These are phyloP conservation scores for Dendrobium nobile DNA, from an alignment of 106 monocot species.

Conservation along the genomic window DNA sequence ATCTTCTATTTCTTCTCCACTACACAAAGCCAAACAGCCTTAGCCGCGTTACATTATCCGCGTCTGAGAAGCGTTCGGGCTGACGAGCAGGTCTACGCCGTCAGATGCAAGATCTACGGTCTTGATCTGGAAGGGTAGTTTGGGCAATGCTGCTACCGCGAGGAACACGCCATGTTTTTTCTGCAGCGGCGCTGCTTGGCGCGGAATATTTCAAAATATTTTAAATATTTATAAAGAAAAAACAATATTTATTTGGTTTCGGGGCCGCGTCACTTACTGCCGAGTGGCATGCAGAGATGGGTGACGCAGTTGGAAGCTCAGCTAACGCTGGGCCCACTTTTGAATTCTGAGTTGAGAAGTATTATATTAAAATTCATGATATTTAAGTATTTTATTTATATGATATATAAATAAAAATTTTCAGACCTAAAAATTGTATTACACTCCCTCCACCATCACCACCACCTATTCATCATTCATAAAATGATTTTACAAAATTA, in stretches of 20 bases:
- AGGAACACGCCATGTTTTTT: background rate
- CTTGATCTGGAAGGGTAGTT: background rate
- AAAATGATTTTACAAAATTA: no score
- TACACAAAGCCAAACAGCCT: no score
- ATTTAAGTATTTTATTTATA: no score
- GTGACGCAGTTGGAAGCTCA: background rate
- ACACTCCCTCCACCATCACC: no score
- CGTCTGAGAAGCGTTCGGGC: background rate
- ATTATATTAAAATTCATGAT: no score
- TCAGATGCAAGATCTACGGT: background rate
- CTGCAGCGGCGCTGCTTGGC: background rate
- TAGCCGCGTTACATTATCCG: background rate
- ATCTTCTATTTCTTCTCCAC: no score
- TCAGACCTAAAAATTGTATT: no score
- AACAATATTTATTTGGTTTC: no score
- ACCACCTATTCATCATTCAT: no score
- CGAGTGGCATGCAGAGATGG: background rate
- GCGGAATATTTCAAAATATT: slow-evolving; percentile 5
- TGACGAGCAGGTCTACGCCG: background rate
- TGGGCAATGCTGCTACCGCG: background rate
- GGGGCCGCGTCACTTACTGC: no score
- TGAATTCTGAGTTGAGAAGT: no score
- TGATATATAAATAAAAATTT: no score
- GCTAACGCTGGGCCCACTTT: background rate
- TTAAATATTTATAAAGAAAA: background rate